Evolutionary conservation across 345 rosid species (phyloP).

Genomic region (Brassica rapa): DNA sequence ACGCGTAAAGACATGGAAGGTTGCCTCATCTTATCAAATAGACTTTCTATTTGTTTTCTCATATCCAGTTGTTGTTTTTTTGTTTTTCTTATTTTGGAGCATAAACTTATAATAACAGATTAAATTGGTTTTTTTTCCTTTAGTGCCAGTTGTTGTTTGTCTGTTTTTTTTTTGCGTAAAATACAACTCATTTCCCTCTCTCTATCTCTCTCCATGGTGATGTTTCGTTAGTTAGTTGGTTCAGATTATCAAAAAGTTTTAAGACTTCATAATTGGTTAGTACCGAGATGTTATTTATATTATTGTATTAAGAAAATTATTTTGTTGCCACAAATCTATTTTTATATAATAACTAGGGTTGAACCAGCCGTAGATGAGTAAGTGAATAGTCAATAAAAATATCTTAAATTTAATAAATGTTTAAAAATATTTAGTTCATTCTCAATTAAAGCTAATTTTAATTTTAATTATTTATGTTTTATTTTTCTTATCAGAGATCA

Average conservation of each 20-base stretch:
- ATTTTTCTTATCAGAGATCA: too few relatives aligned
- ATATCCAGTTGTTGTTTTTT: conserved; percentile 20
- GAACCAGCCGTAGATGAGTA: too few relatives aligned
- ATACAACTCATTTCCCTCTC: not conserved
- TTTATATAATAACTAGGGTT: too few relatives aligned
- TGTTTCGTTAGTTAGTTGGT: conserved; percentile 22
- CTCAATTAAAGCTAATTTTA: too few relatives aligned
- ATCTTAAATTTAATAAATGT: too few relatives aligned
- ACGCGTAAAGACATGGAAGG: conserved; percentile 35
- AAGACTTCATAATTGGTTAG: not conserved
- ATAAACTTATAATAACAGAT: conserved; percentile 11
- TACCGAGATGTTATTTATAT: not conserved
- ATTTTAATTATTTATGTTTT: too few relatives aligned
- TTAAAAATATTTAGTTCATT: too few relatives aligned
- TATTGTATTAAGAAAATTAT: too few relatives aligned
- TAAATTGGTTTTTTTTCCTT: not conserved
- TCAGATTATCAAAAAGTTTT: not conserved
- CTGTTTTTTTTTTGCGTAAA: not conserved
- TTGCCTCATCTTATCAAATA: conserved; percentile 31
- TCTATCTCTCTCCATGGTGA: not conserved
- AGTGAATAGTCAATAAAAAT: too few relatives aligned
- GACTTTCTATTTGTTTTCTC: conserved; percentile 30
- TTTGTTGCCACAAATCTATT: too few relatives aligned
- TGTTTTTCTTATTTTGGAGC: conserved; percentile 1
- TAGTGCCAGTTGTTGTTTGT: not conserved